Evolutionary conservation across 805 yeast genomes (phyloP).

Genomic region (Yarrowia sp.): DNA sequence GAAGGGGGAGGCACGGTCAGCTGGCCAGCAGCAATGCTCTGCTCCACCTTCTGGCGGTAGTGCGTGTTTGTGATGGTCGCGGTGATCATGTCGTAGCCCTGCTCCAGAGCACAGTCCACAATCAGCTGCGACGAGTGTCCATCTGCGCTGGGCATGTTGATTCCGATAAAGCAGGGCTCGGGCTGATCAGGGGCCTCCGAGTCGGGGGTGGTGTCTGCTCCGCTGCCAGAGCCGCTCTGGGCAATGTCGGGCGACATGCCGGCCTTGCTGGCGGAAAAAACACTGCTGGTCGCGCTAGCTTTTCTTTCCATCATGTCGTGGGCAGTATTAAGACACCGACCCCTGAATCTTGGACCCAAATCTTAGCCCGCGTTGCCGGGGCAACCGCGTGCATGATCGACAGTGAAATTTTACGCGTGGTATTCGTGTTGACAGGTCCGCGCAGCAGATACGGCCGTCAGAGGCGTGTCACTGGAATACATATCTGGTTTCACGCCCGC

Average conservation of each 20-base stretch:
- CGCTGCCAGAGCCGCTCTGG: background rate
- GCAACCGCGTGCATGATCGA: background rate
- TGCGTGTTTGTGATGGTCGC: constrained; percentile 53
- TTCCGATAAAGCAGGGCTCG: constrained; percentile 35
- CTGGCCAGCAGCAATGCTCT: background rate
- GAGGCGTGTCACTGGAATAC: too few species aligned
- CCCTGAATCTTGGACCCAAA: constrained; percentile 7
- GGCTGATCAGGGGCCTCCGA: background rate
- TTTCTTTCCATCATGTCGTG: background rate
- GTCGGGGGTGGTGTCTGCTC: constrained; percentile 5
- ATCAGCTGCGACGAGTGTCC: constrained; percentile 35
- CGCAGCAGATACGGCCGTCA: too few species aligned
- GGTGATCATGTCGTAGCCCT: constrained; percentile 54
- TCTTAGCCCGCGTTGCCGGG: background rate
- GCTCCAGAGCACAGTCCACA: constrained; percentile 37
- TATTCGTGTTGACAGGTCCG: too few species aligned
- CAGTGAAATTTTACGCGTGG: too few species aligned
- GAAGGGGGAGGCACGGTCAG: constrained; percentile 44
- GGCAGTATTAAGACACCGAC: background rate
- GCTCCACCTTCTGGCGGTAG: constrained; percentile 31
- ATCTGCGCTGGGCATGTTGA: constrained; percentile 39
- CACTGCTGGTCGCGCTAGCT: constrained; percentile 12
- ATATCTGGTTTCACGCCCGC: too few species aligned
- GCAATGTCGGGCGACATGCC: background rate
- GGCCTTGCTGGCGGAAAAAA: background rate